Percentiles rank a stretch among this genome's conserved stretches.
Conservation (phyloP, 1,139 yeast genomes). For the Taphrina deformans region DNA sequence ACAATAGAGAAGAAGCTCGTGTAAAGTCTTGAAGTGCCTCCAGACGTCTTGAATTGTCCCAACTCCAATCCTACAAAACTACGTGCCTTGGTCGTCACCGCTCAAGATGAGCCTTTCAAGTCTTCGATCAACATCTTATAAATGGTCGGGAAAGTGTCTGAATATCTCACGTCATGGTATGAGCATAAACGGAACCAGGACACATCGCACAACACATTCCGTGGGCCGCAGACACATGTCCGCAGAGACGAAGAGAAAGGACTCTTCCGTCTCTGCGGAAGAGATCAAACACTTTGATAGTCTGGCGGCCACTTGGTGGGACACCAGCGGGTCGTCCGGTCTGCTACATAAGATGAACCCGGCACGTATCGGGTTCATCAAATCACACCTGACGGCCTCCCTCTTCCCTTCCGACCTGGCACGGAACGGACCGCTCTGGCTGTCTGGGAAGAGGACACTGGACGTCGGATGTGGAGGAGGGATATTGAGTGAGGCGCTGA, state of each 20-base stretch:
- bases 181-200: no score
- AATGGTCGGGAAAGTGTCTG: no score
- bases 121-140: no score
- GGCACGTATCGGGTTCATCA: slow-evolving; percentile 79
- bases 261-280: slow-evolving; percentile 40
- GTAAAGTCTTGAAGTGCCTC: no score
- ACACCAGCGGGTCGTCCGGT: slow-evolving; percentile 86
- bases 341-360: slow-evolving; percentile 93
- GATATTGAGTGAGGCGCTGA: slow-evolving; percentile 79
- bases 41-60: no score
- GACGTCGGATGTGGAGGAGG: slow-evolving; percentile 99
- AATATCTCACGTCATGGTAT: no score
- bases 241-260: not conserved
- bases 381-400: slow-evolving; percentile 6
- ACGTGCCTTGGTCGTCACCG: no score
- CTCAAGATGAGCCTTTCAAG: no score
- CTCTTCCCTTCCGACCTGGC: slow-evolving; percentile 42
- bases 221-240: not conserved
- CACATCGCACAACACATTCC: no score
- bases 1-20: no score
- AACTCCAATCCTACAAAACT: no score
- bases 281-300: slow-evolving; percentile 81
- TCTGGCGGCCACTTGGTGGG: slow-evolving; percentile 95
- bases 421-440: slow-evolving; percentile 3
- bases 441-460: slow-evolving; percentile 56